Evolutionary conservation across 345 rosid genomes (phyloP).

Genomic region (Pistacia integerrima): DNA sequence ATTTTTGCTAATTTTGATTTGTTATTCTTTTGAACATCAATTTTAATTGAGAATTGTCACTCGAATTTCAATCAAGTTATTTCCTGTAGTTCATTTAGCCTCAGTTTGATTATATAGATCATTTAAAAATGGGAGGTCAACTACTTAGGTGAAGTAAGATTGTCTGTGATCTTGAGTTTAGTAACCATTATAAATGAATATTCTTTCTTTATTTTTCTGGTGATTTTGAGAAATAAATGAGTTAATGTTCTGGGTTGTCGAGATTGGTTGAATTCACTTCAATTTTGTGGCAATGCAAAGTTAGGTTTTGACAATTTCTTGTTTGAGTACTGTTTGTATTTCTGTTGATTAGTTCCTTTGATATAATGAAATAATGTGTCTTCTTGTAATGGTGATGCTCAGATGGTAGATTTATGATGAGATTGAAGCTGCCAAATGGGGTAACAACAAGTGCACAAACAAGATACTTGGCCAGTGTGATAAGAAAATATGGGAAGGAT

Average conservation of each 20-base stretch:
- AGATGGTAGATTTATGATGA: conserved; percentile 99
- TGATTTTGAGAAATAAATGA: background rate
- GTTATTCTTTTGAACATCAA: background rate
- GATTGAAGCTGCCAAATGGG: conserved; percentile 92
- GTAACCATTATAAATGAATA: background rate
- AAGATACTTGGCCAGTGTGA: conserved; percentile 80
- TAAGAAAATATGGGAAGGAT: conserved; percentile 84
- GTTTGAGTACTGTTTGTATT: background rate
- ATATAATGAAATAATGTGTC: background rate
- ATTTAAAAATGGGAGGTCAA: background rate
- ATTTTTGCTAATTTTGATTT: background rate
- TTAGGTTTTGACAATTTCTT: background rate
- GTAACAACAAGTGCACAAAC: conserved; percentile 92
- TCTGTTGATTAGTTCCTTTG: background rate
- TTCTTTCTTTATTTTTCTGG: too few species aligned
- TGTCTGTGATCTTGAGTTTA: background rate
- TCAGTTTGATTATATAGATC: background rate
- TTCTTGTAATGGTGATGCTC: conserved; percentile 11
- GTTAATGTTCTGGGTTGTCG: too few species aligned
- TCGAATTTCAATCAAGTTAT: background rate
- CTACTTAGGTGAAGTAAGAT: background rate
- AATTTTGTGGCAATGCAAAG: too few species aligned
- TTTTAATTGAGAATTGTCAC: background rate
- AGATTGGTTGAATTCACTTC: too few species aligned
- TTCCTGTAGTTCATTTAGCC: background rate